A percentile compares a stretch with the other conserved stretches of the same genome.
phyloP scores from a whole-genome alignment of 768 basidiomycete species.

The Russula sp. region DNA sequence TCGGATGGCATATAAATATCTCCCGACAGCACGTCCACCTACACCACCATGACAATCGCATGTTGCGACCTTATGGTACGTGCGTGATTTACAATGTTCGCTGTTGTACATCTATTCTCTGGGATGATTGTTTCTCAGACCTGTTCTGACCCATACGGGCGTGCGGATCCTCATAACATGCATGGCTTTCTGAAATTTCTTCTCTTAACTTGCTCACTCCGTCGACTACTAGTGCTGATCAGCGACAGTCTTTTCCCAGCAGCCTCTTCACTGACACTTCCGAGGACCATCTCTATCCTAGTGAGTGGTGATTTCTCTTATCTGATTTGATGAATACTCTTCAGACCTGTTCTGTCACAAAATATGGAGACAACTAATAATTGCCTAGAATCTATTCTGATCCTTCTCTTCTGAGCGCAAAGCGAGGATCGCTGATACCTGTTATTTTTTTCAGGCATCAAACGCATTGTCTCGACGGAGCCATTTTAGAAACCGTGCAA shows the following conservation, averaged over 20 bases:
- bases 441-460: conserved; percentile 3
- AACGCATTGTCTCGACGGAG: neutral
- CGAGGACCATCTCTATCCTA: neutral
- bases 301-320: conserved; percentile 28
- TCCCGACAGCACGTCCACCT: conserved; percentile 59
- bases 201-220: conserved; percentile 23
- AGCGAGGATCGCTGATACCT: neutral
- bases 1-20: conserved; percentile 48
- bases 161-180: conserved; percentile 49
- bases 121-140: conserved; percentile 70
- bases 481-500: conserved; percentile 10
- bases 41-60: conserved; percentile 34
- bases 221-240: conserved; percentile 20
- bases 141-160: conserved; percentile 61
- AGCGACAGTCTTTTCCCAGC: conserved; percentile 24
- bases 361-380: conserved; percentile 52
- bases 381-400: conserved; percentile 46
- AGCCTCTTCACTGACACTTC: neutral
- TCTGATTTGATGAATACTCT: conserved; percentile 46
- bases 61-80: conserved; percentile 30
- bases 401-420: neutral
- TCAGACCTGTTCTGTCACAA: conserved; percentile 69
- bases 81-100: conserved; percentile 12
- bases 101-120: conserved; percentile 21
- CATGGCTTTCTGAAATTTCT: conserved; percentile 60